phyloP scores from a whole-genome alignment of 2,329 filamentous ascomycete genomes.

The Fusarium sulawesiense region DNA sequence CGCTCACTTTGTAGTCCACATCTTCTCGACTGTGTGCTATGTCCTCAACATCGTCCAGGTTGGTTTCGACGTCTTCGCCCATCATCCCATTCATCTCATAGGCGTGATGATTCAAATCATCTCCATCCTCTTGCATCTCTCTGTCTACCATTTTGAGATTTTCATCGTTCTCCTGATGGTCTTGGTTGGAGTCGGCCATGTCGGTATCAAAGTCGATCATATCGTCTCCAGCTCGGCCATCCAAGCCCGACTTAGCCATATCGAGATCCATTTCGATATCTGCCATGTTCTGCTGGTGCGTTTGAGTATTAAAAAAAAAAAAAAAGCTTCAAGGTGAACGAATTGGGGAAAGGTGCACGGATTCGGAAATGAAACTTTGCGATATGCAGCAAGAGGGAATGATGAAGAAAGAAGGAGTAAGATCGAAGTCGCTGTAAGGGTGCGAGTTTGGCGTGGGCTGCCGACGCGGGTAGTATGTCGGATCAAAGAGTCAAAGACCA shows the following conservation, averaged over 20 bases:
- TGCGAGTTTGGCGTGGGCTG: background rate
- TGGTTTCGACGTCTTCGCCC: constrained; percentile 40
- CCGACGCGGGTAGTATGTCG: constrained; percentile 15
- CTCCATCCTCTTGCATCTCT: constrained; percentile 35
- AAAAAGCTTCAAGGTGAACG: background rate
- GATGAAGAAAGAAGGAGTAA: background rate
- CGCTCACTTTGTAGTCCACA: constrained; percentile 11
- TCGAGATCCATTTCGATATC: constrained; percentile 51
- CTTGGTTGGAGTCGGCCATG: constrained; percentile 41
- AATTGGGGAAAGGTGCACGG: background rate
- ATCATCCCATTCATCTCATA: constrained; percentile 38
- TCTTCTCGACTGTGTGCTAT: constrained; percentile 14
- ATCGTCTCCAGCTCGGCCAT: constrained; percentile 48
- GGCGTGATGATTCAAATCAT: constrained; percentile 32
- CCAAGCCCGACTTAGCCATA: constrained; percentile 41
- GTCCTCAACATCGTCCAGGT: constrained; percentile 24
- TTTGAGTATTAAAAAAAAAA: background rate
- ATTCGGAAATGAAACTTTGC: background rate
- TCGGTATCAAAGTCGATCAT: constrained; percentile 55
- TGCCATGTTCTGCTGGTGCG: constrained; percentile 37
- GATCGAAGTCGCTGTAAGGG: background rate
- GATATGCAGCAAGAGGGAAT: background rate
- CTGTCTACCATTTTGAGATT: constrained; percentile 22
- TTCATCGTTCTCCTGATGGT: constrained; percentile 10
- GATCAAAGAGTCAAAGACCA: constrained; percentile 35